phyloP scores from a whole-genome alignment of 345 rosid genomes.

The Moricandia moricandioides region DNA sequence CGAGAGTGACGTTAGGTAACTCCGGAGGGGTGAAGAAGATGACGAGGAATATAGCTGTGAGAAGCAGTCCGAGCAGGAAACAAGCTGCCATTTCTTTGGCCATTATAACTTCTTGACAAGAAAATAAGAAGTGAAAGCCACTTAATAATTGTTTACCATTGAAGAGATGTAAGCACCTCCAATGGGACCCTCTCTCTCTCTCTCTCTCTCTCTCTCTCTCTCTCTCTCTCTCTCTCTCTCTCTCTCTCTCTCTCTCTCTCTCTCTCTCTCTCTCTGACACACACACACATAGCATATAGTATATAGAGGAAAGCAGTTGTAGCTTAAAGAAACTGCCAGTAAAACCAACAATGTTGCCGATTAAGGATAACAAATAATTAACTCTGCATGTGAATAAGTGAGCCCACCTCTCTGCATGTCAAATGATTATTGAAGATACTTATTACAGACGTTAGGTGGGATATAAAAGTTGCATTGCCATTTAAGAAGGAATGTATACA shows the following conservation, averaged over 20 bases:
- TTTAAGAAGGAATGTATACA: not conserved
- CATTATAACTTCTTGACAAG: not conserved
- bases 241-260: no score
- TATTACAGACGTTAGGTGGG: not conserved
- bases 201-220: not conserved
- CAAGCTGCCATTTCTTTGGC: slow-evolving; percentile 2
- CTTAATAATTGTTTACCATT: not conserved
- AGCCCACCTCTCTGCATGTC: not conserved
- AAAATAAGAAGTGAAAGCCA: not conserved
- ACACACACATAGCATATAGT: not conserved
- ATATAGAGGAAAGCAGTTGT: not conserved
- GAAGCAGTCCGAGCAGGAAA: not conserved
- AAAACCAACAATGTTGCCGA: not conserved
- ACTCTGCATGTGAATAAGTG: not conserved
- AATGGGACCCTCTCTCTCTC: no score
- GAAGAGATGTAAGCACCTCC: not conserved
- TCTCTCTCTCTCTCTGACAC: not conserved
- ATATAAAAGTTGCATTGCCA: not conserved
- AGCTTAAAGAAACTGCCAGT: not conserved
- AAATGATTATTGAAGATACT: not conserved
- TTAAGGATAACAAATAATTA: not conserved
- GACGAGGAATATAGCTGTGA: not conserved
- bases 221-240: not conserved
- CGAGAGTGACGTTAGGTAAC: slow-evolving; percentile 4
- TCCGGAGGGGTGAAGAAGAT: not conserved